Evolutionary conservation across 2,329 filamentous ascomycete genomes (phyloP).

Genomic region (Aureobasidium sp.): DNA sequence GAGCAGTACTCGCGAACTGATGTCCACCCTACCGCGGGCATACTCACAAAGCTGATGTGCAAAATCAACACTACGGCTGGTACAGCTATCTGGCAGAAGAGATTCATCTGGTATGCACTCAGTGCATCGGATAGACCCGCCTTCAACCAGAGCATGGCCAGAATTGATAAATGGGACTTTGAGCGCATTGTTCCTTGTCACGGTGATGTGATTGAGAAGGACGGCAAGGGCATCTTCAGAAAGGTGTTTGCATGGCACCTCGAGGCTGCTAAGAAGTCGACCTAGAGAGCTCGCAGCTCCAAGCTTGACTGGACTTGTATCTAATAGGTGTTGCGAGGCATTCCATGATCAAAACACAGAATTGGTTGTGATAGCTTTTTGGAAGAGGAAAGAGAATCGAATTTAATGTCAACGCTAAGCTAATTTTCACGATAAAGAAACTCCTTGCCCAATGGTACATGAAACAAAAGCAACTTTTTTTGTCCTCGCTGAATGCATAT

Average conservation of each 20-base stretch:
- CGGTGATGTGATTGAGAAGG: conserved; percentile 74
- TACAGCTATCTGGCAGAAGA: conserved; percentile 62
- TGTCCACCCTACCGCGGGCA: conserved; percentile 45
- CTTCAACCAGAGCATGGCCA: conserved; percentile 60
- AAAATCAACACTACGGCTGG: conserved; percentile 54
- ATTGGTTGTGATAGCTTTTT: neutral
- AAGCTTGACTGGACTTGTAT: too few species aligned
- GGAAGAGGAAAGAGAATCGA: neutral
- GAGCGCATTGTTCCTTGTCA: conserved; percentile 82
- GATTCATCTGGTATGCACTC: conserved; percentile 72
- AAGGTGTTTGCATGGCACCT: conserved; percentile 82
- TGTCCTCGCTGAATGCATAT: conserved; percentile 9
- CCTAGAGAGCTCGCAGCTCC: neutral
- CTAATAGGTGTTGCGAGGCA: too few species aligned
- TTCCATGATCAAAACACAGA: neutral
- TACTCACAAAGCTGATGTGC: conserved; percentile 49
- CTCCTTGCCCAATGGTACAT: neutral
- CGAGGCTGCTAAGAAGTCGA: conserved; percentile 32
- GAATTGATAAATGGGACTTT: conserved; percentile 76
- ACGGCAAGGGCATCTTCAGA: conserved; percentile 65
- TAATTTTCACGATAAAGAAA: neutral
- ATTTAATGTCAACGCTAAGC: neutral
- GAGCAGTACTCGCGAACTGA: conserved; percentile 65
- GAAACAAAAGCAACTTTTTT: conserved; percentile 8
- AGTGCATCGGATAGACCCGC: conserved; percentile 53